Base-by-base conservation (phyloP, 2,329 filamentous ascomycete species). In the Raffaelea ambrosiae region DNA sequence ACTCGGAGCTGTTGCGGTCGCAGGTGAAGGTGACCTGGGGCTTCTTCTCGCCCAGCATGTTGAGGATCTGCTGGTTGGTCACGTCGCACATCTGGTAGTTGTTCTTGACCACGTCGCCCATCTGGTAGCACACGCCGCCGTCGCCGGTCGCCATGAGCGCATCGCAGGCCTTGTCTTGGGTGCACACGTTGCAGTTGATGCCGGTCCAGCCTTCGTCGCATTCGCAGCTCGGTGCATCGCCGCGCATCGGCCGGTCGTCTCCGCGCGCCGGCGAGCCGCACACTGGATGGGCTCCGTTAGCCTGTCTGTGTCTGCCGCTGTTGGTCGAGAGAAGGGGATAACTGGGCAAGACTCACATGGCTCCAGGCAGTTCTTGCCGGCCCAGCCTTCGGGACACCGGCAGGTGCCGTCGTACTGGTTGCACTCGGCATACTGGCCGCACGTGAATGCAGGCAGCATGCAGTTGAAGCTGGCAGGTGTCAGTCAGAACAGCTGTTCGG, bases 61-160 rank as follows among this genome's bases (percentile, higher is more conserved):
- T 82, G 48, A 91, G 73, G 60, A 98, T 98, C 71, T 95, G 93
- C 65, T 81, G 79, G 70, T 98, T 98, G 48, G 90, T 97, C 55
- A 98, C 93, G 65, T 94, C 88, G 68, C 93, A 98, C 71, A 95
- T 93, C 68, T 98, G 94, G 68, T 89, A 91, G 70, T 97, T 98
- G 67, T 94, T 82, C 58, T 93, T 89, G 53, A 97, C 84, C 11
- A 94, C 84, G 56, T 95, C 81, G 41, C 91, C 91, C 56, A 91
- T 84, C 60, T 87, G 84, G 63, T 96, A 97, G 69, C 93, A 98
- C 11, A 95, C 83, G 29, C 89, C 93, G 41, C 84, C 88, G 52
- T 88, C 78, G 3, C 79, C 79, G 14, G 84, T 81, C 4, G 88
- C 87, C 83, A 95, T 95, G 66, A 98, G 72, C 31, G 87, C 83